phyloP scores from a whole-genome alignment of 768 basidiomycete genomes.

The Hebeloma cylindrosporum region DNA sequence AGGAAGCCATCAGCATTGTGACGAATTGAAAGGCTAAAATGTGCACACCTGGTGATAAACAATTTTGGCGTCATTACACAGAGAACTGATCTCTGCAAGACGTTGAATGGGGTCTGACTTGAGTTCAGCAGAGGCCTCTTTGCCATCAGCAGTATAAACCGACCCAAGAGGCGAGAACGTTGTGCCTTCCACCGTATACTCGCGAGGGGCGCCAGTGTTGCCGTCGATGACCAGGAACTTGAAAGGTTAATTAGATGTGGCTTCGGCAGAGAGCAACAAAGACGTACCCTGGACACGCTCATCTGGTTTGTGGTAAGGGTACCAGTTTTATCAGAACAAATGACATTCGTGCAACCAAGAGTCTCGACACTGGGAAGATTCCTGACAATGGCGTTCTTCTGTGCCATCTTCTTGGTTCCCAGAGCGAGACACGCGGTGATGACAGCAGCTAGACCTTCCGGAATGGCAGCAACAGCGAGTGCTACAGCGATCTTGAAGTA shows the following conservation, averaged over 20 bases:
- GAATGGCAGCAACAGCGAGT: conserved; percentile 97
- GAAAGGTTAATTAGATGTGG: conserved; percentile 8
- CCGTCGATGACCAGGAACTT: conserved; percentile 80
- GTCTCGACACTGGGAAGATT: conserved; percentile 98
- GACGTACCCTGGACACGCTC: conserved; percentile 80
- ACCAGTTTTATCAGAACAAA: conserved; percentile 98
- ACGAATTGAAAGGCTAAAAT: not conserved
- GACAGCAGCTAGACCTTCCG: conserved; percentile 97
- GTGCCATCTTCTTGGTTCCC: conserved; percentile 99
- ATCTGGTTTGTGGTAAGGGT: conserved; percentile 97
- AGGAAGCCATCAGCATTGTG: conserved; percentile 2
- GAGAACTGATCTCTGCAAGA: conserved; percentile 86
- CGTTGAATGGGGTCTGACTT: conserved; percentile 72
- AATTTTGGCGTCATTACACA: conserved; percentile 94
- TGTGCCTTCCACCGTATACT: conserved; percentile 86
- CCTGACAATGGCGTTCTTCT: conserved; percentile 96
- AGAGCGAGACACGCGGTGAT: conserved; percentile 96
- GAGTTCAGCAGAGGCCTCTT: conserved; percentile 55
- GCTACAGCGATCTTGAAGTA: conserved; percentile 99
- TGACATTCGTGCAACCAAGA: conserved; percentile 95
- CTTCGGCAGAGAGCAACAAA: not conserved
- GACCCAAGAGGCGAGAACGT: conserved; percentile 87
- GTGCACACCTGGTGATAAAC: conserved; percentile 71
- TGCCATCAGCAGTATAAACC: conserved; percentile 66
- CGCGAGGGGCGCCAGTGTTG: conserved; percentile 46